Conservation (phyloP, 176 grass and related monocot species). For the Carex pumila region DNA sequence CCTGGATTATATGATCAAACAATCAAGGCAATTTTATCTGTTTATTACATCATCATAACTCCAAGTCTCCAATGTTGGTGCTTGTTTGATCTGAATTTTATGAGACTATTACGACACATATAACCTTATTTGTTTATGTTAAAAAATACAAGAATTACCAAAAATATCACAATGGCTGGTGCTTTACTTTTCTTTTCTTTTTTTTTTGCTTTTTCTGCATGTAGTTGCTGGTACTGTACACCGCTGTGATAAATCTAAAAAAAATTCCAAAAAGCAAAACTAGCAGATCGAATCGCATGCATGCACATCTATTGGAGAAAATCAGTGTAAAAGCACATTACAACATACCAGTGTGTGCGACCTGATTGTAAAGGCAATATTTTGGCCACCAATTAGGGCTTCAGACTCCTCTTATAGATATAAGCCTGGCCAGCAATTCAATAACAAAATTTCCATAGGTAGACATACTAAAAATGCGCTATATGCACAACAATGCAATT, state of each 20-base stretch:
- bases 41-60: not conserved
- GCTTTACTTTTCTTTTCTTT: too few relatives aligned
- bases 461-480: not conserved
- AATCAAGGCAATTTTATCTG: slow-evolving; percentile 46
- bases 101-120: not conserved
- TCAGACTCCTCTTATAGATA: slow-evolving; percentile 76
- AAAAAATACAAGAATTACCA: not conserved
- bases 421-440: slow-evolving; percentile 49
- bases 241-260: not conserved
- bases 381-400: slow-evolving; percentile 48
- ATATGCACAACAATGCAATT: not conserved
- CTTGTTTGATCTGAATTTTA: not conserved
- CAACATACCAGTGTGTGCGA: slow-evolving; percentile 65
- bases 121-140: not conserved
- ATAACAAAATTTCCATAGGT: not conserved
- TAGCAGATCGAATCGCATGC: not conserved
- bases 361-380: slow-evolving; percentile 51
- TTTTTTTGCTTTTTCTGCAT: too few relatives aligned
- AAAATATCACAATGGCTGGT: not conserved
- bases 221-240: not conserved
- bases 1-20: slow-evolving; percentile 54
- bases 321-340: not conserved
- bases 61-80: not conserved
- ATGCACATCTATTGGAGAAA: not conserved
- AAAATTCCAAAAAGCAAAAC: not conserved